A percentile compares a stretch with the other conserved stretches of the same genome.
These are phyloP conservation scores for Tolypocladium ovalisporum DNA, from an alignment of 2,329 filamentous ascomycete genomes.

Conservation along the genomic window DNA sequence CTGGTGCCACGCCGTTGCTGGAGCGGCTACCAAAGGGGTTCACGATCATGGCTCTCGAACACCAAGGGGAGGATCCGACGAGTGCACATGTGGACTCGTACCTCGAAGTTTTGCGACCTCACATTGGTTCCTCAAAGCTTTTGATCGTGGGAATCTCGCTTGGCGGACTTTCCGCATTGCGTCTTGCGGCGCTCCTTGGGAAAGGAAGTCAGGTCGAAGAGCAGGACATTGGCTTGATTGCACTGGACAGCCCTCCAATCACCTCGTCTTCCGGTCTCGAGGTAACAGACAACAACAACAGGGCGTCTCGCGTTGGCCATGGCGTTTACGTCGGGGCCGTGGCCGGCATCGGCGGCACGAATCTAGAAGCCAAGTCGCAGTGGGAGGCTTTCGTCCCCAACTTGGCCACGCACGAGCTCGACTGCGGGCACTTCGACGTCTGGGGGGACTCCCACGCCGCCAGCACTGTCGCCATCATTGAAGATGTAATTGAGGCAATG, in stretches of 20 bases:
- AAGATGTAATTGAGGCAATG: neutral
- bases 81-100: neutral
- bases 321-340: neutral
- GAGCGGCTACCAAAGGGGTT: neutral
- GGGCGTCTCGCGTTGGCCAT: neutral
- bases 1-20: neutral
- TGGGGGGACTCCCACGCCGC: neutral
- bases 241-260: constrained; percentile 1
- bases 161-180: neutral
- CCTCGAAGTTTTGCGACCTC: neutral
- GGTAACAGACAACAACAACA: too few relatives aligned
- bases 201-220: neutral
- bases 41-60: constrained; percentile 1
- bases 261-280: neutral
- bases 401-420: neutral
- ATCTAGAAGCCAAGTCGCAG: neutral
- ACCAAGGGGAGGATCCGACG: neutral
- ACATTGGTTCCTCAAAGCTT: neutral
- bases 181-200: neutral
- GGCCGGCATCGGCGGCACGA: neutral
- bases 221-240: neutral
- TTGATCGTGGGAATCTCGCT: neutral
- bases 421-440: neutral
- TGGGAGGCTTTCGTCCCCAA: neutral
- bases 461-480: neutral